Conservation (phyloP, 345 rosid genomes). For the Euphorbia tirucalli region DNA sequence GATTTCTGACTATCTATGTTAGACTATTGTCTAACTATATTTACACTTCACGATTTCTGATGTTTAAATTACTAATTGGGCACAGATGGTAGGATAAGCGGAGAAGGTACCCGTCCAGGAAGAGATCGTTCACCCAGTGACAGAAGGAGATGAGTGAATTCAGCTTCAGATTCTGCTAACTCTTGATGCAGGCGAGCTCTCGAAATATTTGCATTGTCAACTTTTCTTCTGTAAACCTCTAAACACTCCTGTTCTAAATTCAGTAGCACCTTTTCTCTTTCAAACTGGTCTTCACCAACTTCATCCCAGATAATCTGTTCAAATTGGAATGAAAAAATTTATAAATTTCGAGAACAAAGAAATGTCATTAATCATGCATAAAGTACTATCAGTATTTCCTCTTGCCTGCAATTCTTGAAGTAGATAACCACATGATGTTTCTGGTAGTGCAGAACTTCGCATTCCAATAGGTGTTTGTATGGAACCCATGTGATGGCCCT, state of each 20-base stretch:
- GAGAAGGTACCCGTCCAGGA: constrained; percentile 77
- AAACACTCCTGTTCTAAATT: constrained; percentile 90
- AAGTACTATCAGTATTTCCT: constrained; percentile 12
- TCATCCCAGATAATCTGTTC: constrained; percentile 97
- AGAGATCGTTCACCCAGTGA: constrained; percentile 94
- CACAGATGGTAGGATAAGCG: constrained; percentile 20
- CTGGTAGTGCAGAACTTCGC: constrained; percentile 56
- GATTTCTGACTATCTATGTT: neutral
- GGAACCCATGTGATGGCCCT: constrained; percentile 53
- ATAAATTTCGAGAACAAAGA: neutral
- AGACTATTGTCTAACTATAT: neutral
- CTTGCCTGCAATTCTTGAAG: constrained; percentile 89
- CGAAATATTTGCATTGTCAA: constrained; percentile 85
- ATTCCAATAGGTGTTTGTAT: constrained; percentile 57
- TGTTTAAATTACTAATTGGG: constrained; percentile 12
- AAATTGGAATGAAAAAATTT: neutral
- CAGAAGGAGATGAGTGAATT: constrained; percentile 87
- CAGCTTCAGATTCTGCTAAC: constrained; percentile 95
- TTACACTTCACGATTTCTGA: constrained; percentile 2
- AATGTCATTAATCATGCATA: neutral
- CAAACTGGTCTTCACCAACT: constrained; percentile 79
- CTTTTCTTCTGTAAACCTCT: constrained; percentile 91
- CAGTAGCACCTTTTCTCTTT: constrained; percentile 77
- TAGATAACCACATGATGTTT: constrained; percentile 82
- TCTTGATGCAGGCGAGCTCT: constrained; percentile 97